Evolutionary conservation across 2,329 filamentous ascomycete species (phyloP).

Genomic region (Cordyceps cateniannulata): DNA sequence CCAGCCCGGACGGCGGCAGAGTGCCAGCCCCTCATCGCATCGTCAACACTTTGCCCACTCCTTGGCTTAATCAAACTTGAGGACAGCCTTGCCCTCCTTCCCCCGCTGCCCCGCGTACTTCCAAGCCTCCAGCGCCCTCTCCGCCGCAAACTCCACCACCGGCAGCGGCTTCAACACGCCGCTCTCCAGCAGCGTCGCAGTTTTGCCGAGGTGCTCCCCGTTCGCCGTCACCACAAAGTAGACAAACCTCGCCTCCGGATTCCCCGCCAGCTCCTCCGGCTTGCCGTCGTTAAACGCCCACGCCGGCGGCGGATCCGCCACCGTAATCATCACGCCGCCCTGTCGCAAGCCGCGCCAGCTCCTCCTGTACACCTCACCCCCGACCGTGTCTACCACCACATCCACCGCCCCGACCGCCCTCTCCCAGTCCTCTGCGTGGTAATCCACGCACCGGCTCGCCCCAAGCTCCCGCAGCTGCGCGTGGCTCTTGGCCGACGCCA

Average conservation of each 20-base stretch:
- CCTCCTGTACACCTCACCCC: constrained; percentile 21
- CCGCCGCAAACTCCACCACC: constrained; percentile 18
- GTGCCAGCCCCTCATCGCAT: too few species aligned
- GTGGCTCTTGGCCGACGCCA: constrained; percentile 22
- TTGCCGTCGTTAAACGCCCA: constrained; percentile 24
- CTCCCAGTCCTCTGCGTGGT: constrained; percentile 20
- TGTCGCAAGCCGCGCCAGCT: constrained; percentile 25
- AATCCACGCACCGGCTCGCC: constrained; percentile 22
- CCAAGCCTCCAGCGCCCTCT: constrained; percentile 23
- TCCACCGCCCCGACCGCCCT: constrained; percentile 19
- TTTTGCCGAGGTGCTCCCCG: constrained; percentile 15
- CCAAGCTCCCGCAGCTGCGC: constrained; percentile 17
- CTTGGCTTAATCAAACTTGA: constrained; percentile 18
- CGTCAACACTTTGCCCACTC: too few species aligned
- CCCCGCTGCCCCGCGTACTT: constrained; percentile 18
- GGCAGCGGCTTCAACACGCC: constrained; percentile 18
- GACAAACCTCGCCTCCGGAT: constrained; percentile 20
- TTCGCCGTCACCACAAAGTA: constrained; percentile 26
- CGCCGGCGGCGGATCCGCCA: constrained; percentile 26
- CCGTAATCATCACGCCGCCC: constrained; percentile 26
- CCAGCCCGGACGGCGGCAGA: too few species aligned
- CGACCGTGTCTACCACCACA: constrained; percentile 27
- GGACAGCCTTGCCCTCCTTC: constrained; percentile 21
- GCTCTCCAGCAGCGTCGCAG: constrained; percentile 19
- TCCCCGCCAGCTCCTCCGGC: constrained; percentile 15